phyloP scores from a whole-genome alignment of 164 flowering plant genomes.

The Euptelea pleiosperma region DNA sequence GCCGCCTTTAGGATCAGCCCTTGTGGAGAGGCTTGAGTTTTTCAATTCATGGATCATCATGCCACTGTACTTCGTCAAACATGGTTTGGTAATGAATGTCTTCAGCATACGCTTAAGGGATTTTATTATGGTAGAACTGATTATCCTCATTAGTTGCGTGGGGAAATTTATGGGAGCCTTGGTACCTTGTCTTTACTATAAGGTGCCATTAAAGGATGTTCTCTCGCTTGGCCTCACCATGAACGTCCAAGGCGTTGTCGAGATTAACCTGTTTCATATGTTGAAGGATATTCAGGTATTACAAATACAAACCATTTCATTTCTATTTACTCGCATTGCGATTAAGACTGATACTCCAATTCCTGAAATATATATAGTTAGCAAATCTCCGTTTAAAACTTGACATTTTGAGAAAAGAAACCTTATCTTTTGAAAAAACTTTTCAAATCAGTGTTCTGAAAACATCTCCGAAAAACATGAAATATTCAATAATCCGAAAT shows the following conservation, averaged over 20 bases:
- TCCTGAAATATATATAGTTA: not conserved
- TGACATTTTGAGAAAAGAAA: no score
- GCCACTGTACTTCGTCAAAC: slow-evolving; percentile 44
- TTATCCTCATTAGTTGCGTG: slow-evolving; percentile 23
- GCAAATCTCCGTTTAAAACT: no score
- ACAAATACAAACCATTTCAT: not conserved
- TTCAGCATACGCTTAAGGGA: slow-evolving; percentile 23
- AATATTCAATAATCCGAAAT: no score
- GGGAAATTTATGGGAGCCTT: slow-evolving; percentile 34
- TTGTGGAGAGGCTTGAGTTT: slow-evolving; percentile 52
- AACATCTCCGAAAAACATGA: no score
- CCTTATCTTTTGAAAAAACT: no score
- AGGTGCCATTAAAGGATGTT: slow-evolving; percentile 45
- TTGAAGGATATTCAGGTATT: slow-evolving; percentile 50
- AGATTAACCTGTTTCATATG: slow-evolving; percentile 41
- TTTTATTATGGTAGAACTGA: slow-evolving; percentile 25
- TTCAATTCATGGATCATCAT: slow-evolving; percentile 39
- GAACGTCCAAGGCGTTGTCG: slow-evolving; percentile 62
- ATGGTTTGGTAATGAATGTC: slow-evolving; percentile 45
- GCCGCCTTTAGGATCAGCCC: slow-evolving; percentile 63
- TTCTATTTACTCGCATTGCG: slow-evolving; percentile 27
- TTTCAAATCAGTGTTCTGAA: no score
- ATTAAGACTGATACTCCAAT: not conserved
- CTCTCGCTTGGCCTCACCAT: slow-evolving; percentile 45
- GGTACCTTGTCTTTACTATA: slow-evolving; percentile 25